phyloP scores from a whole-genome alignment of 1,284 basidiomycete genomes.

The Ceratobasidium sp. region DNA sequence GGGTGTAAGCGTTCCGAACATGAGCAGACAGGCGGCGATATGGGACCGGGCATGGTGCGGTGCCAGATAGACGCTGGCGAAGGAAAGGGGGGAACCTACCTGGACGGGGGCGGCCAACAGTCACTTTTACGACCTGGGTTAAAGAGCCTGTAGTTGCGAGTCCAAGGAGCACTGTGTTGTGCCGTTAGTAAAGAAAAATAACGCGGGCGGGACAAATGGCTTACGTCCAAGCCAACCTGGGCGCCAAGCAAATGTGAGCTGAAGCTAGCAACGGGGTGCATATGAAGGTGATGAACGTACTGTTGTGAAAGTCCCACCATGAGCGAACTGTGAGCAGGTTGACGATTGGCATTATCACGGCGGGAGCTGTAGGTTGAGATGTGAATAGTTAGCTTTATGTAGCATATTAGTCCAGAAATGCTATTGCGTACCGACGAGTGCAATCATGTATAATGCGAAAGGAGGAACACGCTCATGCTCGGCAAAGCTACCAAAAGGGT shows the following conservation, averaged over 20 bases:
- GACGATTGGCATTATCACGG: constrained; percentile 74
- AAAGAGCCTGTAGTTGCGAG: constrained; percentile 80
- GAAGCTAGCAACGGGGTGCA: neutral
- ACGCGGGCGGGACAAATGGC: constrained; percentile 53
- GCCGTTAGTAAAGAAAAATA: constrained; percentile 39
- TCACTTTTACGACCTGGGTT: constrained; percentile 83
- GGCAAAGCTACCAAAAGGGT: constrained; percentile 60
- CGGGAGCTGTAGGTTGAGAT: constrained; percentile 74
- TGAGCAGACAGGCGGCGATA: no score
- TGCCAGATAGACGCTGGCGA: neutral
- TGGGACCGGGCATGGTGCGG: neutral
- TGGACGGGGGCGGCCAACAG: constrained; percentile 88
- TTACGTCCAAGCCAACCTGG: constrained; percentile 72
- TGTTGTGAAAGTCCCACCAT: constrained; percentile 90
- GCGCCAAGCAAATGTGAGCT: constrained; percentile 26
- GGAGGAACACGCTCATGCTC: constrained; percentile 85
- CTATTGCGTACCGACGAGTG: constrained; percentile 28
- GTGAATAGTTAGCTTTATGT: no score
- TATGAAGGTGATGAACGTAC: neutral
- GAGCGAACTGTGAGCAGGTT: constrained; percentile 77
- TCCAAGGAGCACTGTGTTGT: constrained; percentile 70
- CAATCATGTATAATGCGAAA: constrained; percentile 28
- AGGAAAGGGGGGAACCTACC: constrained; percentile 57
- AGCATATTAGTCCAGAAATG: no score
- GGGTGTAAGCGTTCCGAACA: no score